Evolutionary conservation across 345 rosid species (phyloP).

Genomic region (Rhodamnia argentea): DNA sequence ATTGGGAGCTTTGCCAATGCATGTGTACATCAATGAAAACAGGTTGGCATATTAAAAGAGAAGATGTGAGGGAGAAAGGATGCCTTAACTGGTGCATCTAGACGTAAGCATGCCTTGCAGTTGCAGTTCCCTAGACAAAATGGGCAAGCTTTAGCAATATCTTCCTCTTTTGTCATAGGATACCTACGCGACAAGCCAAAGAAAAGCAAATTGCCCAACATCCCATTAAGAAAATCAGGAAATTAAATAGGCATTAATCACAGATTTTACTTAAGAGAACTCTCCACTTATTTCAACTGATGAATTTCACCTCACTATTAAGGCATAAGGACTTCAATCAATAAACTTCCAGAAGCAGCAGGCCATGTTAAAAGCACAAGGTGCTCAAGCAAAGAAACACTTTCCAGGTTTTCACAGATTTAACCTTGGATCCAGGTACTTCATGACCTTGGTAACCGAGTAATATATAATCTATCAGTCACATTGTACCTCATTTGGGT

Average conservation of each 20-base stretch:
- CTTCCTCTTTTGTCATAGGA: conserved; percentile 26
- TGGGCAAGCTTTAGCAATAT: conserved; percentile 32
- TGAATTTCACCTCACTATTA: neutral
- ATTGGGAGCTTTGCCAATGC: neutral
- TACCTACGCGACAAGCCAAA: conserved; percentile 22
- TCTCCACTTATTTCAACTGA: neutral
- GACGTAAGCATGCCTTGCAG: conserved; percentile 54
- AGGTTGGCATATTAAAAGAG: neutral
- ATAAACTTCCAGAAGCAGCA: neutral
- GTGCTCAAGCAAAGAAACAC: neutral
- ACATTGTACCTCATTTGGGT: neutral
- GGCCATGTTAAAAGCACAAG: neutral
- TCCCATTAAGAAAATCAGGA: neutral
- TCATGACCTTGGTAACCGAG: neutral
- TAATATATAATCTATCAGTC: neutral
- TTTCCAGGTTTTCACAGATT: neutral
- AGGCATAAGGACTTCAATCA: neutral
- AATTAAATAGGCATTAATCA: neutral
- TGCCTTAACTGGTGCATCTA: conserved; percentile 16
- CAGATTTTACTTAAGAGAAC: neutral
- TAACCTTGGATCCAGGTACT: neutral
- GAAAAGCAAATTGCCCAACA: neutral
- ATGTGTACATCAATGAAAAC: neutral
- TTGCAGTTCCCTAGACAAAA: conserved; percentile 38
- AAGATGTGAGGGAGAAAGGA: neutral